Percentiles rank a stretch among this genome's conserved stretches.
These are phyloP conservation scores for Rhizomucor pusillus DNA, from an alignment of 371 early-diverging fungal species.

Conservation along the genomic window DNA sequence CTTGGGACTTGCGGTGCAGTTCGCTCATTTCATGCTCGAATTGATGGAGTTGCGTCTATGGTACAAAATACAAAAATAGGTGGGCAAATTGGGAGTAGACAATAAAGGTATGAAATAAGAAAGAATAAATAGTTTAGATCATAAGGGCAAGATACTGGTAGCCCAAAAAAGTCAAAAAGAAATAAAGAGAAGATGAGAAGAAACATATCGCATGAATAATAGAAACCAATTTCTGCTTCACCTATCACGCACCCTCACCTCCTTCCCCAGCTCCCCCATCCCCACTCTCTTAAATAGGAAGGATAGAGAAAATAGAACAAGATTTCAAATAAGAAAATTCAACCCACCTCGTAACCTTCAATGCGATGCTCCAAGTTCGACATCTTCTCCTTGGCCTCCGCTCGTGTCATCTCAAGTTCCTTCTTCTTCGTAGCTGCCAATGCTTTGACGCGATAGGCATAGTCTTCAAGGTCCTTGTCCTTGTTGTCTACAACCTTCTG, in stretches of 20 bases:
- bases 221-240: constrained; percentile 5
- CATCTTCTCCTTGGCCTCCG: constrained; percentile 18
- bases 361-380: constrained; percentile 23
- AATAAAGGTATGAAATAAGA: constrained; percentile 14
- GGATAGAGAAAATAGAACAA: too few species aligned
- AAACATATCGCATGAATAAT: constrained; percentile 1
- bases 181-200: constrained; percentile 5
- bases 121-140: constrained; percentile 22
- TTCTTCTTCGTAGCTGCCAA: constrained; percentile 31
- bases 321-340: background rate
- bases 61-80: constrained; percentile 8
- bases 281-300: too few species aligned
- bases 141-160: constrained; percentile 27
- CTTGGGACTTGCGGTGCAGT: constrained; percentile 20
- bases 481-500: constrained; percentile 31
- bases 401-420: constrained; percentile 24
- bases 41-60: constrained; percentile 27
- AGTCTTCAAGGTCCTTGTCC: constrained; percentile 37
- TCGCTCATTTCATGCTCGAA: constrained; percentile 23
- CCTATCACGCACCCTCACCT: background rate
- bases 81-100: constrained; percentile 18
- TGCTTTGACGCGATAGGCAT: constrained; percentile 40
- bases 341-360: constrained; percentile 40
- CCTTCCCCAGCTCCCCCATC: background rate
- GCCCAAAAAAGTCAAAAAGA: constrained; percentile 4